Evolutionary conservation across 1,284 basidiomycete species (phyloP).

Genomic region (Melampsora larici-populina): DNA sequence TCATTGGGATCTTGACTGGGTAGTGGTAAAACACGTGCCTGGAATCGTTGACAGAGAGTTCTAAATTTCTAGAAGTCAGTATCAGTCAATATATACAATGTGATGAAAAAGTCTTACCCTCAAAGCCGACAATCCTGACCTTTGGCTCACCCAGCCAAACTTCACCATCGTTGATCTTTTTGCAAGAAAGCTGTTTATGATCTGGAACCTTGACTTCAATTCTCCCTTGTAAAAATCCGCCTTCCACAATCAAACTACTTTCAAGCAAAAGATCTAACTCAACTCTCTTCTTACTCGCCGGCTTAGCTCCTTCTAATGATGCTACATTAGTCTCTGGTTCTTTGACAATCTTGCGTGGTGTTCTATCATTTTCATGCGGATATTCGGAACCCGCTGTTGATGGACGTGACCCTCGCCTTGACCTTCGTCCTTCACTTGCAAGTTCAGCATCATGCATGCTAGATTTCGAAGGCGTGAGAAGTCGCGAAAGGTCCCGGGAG

Average conservation of each 20-base stretch:
- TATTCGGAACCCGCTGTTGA: not conserved
- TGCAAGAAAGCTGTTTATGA: constrained; percentile 58
- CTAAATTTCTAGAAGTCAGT: constrained; percentile 45
- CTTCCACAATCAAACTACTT: constrained; percentile 74
- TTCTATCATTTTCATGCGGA: not conserved
- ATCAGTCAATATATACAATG: not conserved
- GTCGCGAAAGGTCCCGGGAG: not conserved
- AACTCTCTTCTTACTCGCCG: constrained; percentile 64
- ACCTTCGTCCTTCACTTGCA: not conserved
- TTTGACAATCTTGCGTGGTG: not conserved
- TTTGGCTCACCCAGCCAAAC: constrained; percentile 74
- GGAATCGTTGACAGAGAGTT: constrained; percentile 62
- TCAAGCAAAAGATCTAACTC: constrained; percentile 78
- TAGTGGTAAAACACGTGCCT: constrained; percentile 85
- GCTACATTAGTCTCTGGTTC: not conserved
- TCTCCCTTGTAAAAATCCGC: constrained; percentile 69
- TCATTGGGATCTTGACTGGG: constrained; percentile 53
- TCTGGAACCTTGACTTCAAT: constrained; percentile 69
- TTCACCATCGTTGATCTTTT: constrained; percentile 56
- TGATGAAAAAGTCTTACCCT: constrained; percentile 58
- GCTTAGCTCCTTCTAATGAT: not conserved
- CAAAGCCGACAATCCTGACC: constrained; percentile 80
- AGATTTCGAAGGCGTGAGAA: not conserved
- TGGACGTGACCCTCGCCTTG: not conserved
- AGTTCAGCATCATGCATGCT: not conserved